Conservation (phyloP, 345 rosid species). For the Melastoma malabathricum region DNA sequence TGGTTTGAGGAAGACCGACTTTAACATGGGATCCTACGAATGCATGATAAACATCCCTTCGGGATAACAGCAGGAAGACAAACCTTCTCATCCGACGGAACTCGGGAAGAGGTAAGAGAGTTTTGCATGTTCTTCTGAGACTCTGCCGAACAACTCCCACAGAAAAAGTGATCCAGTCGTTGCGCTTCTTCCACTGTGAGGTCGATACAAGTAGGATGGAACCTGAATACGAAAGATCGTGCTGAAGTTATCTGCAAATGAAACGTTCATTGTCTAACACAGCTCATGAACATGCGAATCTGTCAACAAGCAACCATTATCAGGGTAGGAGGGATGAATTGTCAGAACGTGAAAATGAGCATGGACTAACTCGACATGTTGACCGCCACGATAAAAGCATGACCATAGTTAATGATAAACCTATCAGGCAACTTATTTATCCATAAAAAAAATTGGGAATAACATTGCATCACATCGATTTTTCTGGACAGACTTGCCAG, state of each 20-base stretch:
- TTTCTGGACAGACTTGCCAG: too few relatives aligned
- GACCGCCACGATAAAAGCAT: too few relatives aligned
- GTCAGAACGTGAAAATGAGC: too few relatives aligned
- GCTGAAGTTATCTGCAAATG: constrained; percentile 10
- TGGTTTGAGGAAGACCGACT: not conserved
- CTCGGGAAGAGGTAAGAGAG: constrained; percentile 34
- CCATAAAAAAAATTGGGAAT: too few relatives aligned
- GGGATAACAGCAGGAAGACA: not conserved
- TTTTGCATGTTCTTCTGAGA: constrained; percentile 49
- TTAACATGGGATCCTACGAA: not conserved
- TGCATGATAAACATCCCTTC: not conserved
- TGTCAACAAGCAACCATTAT: not conserved
- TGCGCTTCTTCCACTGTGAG: constrained; percentile 71
- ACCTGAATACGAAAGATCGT: constrained; percentile 69
- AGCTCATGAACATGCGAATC: constrained; percentile 2
- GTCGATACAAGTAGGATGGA: constrained; percentile 96
- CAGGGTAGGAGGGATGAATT: too few relatives aligned
- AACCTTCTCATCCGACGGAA: constrained; percentile 55
- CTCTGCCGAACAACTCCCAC: constrained; percentile 69
- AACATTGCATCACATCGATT: too few relatives aligned
- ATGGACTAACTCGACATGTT: too few relatives aligned
- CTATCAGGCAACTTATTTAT: too few relatives aligned
- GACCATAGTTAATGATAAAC: too few relatives aligned
- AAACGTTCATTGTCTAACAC: constrained; percentile 6
- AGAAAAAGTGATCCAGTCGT: constrained; percentile 70